Conservation (phyloP, 768 basidiomycete genomes). For the Mycena haematopus region DNA sequence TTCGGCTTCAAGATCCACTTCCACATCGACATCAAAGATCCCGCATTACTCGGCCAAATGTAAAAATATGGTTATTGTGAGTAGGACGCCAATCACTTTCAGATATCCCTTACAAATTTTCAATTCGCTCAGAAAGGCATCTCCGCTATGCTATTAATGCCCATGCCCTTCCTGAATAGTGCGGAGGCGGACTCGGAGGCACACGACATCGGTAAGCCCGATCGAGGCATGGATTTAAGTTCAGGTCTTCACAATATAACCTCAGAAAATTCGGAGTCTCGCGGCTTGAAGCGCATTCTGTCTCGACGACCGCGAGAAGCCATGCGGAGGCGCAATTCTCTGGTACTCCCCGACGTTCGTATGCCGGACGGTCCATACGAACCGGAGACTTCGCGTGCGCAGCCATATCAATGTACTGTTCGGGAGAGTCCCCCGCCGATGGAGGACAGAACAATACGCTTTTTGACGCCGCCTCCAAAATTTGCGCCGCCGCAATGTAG, state of each 20-base stretch:
- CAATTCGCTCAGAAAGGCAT: conserved; percentile 1
- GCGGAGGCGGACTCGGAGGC: neutral
- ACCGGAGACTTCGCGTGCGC: neutral
- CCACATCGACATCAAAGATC: neutral
- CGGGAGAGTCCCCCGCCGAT: conserved; percentile 6
- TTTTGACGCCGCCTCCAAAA: neutral
- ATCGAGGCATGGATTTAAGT: too few relatives aligned
- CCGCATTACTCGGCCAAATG: neutral
- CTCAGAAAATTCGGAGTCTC: neutral
- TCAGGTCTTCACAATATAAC: neutral
- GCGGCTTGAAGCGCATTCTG: neutral
- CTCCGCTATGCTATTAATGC: conserved; percentile 3
- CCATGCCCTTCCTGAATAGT: conserved; percentile 5
- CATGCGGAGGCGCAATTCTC: conserved; percentile 1
- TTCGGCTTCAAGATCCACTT: neutral
- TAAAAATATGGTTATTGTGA: conserved; percentile 5
- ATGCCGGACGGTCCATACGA: neutral
- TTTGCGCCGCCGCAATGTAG: neutral
- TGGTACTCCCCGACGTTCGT: conserved; percentile 11
- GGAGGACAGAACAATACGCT: conserved; percentile 2
- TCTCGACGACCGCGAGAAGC: neutral
- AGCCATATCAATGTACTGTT: neutral
- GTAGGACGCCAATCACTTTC: neutral
- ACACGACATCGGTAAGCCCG: neutral
- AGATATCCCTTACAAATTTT: neutral